A percentile compares a stretch with the other conserved stretches of the same genome.
Conservation (phyloP, 1,139 yeast species). For the Groenewaldozyma auringiensis region DNA sequence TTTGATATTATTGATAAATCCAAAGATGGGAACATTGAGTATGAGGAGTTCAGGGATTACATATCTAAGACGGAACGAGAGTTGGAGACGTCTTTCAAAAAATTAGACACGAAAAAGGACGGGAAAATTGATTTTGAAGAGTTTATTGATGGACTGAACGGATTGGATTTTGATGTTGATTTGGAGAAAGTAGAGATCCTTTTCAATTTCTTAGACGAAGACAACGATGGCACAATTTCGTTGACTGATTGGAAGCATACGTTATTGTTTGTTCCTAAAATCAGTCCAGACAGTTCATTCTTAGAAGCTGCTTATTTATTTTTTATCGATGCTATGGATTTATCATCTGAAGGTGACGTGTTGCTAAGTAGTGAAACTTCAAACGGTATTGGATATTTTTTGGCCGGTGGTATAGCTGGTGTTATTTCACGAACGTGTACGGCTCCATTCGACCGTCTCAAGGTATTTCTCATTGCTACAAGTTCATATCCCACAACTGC, state of each 20-base stretch:
- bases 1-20: slow-evolving; percentile 49
- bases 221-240: slow-evolving; percentile 63
- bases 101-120: slow-evolving; percentile 67
- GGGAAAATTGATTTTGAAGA: slow-evolving; percentile 65
- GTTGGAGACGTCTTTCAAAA: slow-evolving; percentile 59
- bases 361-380: slow-evolving; percentile 70
- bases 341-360: slow-evolving; percentile 88
- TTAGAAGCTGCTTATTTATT: slow-evolving; percentile 75
- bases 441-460: slow-evolving; percentile 92
- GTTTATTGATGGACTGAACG: slow-evolving; percentile 53
- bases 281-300: slow-evolving; percentile 49
- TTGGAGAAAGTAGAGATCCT: slow-evolving; percentile 50
- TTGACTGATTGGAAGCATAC: slow-evolving; percentile 84
- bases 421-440: slow-evolving; percentile 96
- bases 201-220: slow-evolving; percentile 52
- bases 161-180: slow-evolving; percentile 49
- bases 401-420: slow-evolving; percentile 94
- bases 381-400: slow-evolving; percentile 79
- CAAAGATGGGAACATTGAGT: slow-evolving; percentile 44
- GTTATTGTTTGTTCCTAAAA: slow-evolving; percentile 70
- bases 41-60: slow-evolving; percentile 54
- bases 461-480: slow-evolving; percentile 88
- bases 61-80: slow-evolving; percentile 59
- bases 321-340: slow-evolving; percentile 72
- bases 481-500: slow-evolving; percentile 45